Base-by-base conservation (phyloP, 148 eudicot species). In the Agrostemma githago region DNA sequence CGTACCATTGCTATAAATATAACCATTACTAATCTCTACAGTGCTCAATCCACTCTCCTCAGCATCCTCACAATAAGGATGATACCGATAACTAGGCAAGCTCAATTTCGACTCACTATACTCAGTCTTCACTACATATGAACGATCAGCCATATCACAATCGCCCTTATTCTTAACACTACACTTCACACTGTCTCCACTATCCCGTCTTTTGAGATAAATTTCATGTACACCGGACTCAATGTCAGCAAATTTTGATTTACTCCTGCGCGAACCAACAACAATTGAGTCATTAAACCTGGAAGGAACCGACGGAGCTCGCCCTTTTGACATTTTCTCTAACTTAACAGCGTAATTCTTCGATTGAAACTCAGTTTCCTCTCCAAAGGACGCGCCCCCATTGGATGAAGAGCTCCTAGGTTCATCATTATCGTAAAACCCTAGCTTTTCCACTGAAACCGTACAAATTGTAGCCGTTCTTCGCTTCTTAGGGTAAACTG, bases 51-150 rank as follows among this genome's bases (percentile, higher is more conserved):
- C 88, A 77, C 79, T 84, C 15, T 83, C 85, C 56, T 85, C 87
- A 6, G 70, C 66, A 16, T 80, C 82, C 69, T 76, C 81, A 46
- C 82, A 87, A 77, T 81, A 83, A n/a, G 83, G 88, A 81, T 87
- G 82, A 53, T 70, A 74, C 71, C 69, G 74, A 61, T 83, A 82
- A 38, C 85, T 84, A 57, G 84, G 82, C 76, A 84, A 79, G 51
- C 74, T 77, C 70, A 81, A 39, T 71, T 72, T 83, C 63, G 76
- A 77, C 75, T 74, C 86, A 40, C 56, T 62, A 41, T 21, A 68
- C 62, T 82, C 81, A 17, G 85, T 81, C 74, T 75, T 83, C 53
- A 83, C 71, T 70, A 83, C 21, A 72, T 75, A 77, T 20, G 58
- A 39, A 53, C 38, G 68, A 8, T 54, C 77, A 46, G 40, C 20